These are phyloP conservation scores for Boletus tomentosulus DNA, from an alignment of 768 basidiomycete genomes.

Conservation along the genomic window DNA sequence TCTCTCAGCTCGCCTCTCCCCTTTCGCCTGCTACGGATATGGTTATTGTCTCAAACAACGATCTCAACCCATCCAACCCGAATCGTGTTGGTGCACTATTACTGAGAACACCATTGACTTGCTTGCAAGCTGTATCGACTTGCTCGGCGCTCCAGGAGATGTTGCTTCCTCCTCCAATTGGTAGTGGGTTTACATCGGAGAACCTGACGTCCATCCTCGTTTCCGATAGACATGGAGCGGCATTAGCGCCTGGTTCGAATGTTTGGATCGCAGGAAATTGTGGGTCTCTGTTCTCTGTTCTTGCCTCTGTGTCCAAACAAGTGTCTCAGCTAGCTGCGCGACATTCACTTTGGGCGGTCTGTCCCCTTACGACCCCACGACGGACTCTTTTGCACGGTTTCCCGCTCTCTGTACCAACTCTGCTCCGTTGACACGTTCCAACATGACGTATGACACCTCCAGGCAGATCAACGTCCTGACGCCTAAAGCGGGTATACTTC, in stretches of 20 bases:
- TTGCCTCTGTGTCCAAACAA: background rate
- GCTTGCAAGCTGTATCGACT: background rate
- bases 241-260: background rate
- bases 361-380: background rate
- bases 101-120: constrained; percentile 1
- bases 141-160: constrained; percentile 9
- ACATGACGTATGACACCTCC: constrained; percentile 14
- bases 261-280: constrained; percentile 8
- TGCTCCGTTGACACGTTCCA: constrained; percentile 18
- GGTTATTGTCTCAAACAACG: constrained; percentile 12
- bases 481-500: constrained; percentile 12
- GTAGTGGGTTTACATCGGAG: background rate
- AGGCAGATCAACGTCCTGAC: constrained; percentile 13
- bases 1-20: background rate
- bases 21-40: background rate
- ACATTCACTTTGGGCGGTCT: background rate
- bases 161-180: constrained; percentile 1
- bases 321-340: background rate
- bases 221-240: constrained; percentile 9
- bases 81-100: constrained; percentile 9
- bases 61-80: constrained; percentile 6
- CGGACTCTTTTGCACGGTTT: background rate
- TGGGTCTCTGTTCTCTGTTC: background rate
- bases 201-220: constrained; percentile 1
- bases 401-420: constrained; percentile 20